Evolutionary conservation across 2,329 filamentous ascomycete species (phyloP).

Genomic region (Sporothrix mexicana): DNA sequence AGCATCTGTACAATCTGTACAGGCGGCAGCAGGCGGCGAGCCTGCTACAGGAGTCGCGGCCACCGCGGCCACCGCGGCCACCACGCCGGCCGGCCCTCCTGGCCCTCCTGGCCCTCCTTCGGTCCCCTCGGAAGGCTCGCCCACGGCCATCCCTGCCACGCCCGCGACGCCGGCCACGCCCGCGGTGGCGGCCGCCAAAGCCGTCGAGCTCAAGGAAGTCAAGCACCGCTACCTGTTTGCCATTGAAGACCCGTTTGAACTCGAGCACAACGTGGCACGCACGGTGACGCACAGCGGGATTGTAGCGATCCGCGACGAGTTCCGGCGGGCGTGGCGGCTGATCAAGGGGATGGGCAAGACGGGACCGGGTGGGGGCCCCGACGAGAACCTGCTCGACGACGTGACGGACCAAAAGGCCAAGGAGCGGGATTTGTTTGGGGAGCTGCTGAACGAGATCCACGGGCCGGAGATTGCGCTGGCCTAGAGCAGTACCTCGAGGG

Average conservation of each 20-base stretch:
- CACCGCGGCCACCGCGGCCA: not conserved
- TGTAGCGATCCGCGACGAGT: conserved; percentile 81
- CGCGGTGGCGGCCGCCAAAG: conserved; percentile 39
- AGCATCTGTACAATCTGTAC: conserved; percentile 34
- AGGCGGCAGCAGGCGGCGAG: not conserved
- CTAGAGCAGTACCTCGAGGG: not conserved
- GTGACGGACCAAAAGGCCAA: conserved; percentile 45
- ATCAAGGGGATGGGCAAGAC: conserved; percentile 58
- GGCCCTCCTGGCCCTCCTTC: not conserved
- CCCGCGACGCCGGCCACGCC: not conserved
- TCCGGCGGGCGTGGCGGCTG: conserved; percentile 78
- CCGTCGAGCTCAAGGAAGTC: conserved; percentile 66
- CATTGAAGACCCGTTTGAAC: conserved; percentile 90
- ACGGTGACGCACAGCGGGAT: conserved; percentile 86
- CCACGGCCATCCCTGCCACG: not conserved
- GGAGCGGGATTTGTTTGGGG: conserved; percentile 47
- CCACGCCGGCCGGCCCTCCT: not conserved
- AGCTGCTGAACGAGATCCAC: conserved; percentile 51
- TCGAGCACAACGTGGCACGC: conserved; percentile 84
- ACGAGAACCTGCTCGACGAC: conserved; percentile 61
- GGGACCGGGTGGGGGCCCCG: conserved; percentile 38
- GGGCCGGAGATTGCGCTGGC: conserved; percentile 39
- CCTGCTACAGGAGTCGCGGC: not conserved
- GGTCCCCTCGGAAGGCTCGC: too few relatives aligned
- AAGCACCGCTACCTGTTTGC: conserved; percentile 83